Percentiles rank a stretch among this genome's conserved stretches.
These are phyloP conservation scores for Casaregolazyma suthepensis DNA, from an alignment of 1,139 yeast genomes.

Conservation along the genomic window DNA sequence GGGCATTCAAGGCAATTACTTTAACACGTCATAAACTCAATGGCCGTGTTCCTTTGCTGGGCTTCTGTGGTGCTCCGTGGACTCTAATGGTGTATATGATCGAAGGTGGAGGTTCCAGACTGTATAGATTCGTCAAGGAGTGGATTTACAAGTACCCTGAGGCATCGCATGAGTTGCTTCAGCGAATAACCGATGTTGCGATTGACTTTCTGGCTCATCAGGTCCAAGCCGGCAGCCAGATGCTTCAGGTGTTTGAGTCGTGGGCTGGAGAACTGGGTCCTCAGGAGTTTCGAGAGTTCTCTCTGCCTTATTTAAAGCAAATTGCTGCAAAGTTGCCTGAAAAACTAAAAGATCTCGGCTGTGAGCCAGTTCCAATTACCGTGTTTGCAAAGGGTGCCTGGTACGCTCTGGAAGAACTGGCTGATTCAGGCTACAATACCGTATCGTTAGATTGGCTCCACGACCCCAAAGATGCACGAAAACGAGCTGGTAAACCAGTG, in stretches of 20 bases:
- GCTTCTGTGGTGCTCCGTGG: slow-evolving; percentile 99
- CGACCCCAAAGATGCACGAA: slow-evolving; percentile 80
- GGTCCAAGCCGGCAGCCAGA: slow-evolving; percentile 96
- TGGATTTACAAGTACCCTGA: slow-evolving; percentile 83
- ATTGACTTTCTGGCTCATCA: slow-evolving; percentile 90
- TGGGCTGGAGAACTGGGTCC: slow-evolving; percentile 99
- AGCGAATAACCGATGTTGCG: slow-evolving; percentile 81
- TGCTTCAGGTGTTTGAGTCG: slow-evolving; percentile 92
- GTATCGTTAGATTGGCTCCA: slow-evolving; percentile 91
- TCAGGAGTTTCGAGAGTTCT: slow-evolving; percentile 76
- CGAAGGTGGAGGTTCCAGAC: slow-evolving; percentile 93
- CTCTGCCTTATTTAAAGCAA: slow-evolving; percentile 79
- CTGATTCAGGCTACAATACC: slow-evolving; percentile 77
- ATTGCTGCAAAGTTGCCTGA: slow-evolving; percentile 64
- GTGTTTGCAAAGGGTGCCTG: slow-evolving; percentile 96
- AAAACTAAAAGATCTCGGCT: slow-evolving; percentile 65
- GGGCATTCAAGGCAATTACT: slow-evolving; percentile 93
- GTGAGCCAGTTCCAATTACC: slow-evolving; percentile 61
- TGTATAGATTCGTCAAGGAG: slow-evolving; percentile 85
- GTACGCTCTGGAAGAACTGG: slow-evolving; percentile 87
- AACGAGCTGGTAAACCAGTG: slow-evolving; percentile 70
- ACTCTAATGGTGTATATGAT: slow-evolving; percentile 93
- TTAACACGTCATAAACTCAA: slow-evolving; percentile 74
- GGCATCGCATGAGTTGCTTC: slow-evolving; percentile 64
- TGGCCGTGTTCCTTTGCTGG: slow-evolving; percentile 90